phyloP scores from a whole-genome alignment of 148 eudicot species.

The Chenopodium berlandieri region DNA sequence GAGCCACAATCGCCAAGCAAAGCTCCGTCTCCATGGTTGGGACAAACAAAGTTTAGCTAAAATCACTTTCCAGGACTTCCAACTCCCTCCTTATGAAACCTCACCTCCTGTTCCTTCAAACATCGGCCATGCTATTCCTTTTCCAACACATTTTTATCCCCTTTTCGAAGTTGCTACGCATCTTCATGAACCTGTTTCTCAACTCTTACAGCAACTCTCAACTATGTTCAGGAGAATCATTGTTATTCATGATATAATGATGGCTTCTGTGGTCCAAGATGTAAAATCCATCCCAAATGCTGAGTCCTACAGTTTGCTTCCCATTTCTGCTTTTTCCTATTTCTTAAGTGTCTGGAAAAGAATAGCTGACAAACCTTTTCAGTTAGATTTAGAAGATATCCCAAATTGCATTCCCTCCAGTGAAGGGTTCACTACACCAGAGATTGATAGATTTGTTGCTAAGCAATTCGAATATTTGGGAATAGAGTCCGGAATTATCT shows the following conservation, averaged over 20 bases:
- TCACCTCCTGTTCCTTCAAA: slow-evolving; percentile 13
- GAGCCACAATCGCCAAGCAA: slow-evolving; percentile 30
- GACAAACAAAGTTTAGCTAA: neutral
- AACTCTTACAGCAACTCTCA: slow-evolving; percentile 24
- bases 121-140: slow-evolving; percentile 1
- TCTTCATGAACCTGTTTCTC: slow-evolving; percentile 25
- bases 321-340: slow-evolving; percentile 19
- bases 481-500: slow-evolving; percentile 31
- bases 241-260: slow-evolving; percentile 23
- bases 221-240: slow-evolving; percentile 10
- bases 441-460: slow-evolving; percentile 11
- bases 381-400: slow-evolving; percentile 15
- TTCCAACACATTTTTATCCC: slow-evolving; percentile 23
- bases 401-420: slow-evolving; percentile 21
- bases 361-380: slow-evolving; percentile 27
- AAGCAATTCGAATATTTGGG: slow-evolving; percentile 22
- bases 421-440: slow-evolving; percentile 31
- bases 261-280: slow-evolving; percentile 31
- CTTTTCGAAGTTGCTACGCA: slow-evolving; percentile 19
- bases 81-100: slow-evolving; percentile 17
- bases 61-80: slow-evolving; percentile 32
- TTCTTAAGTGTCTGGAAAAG: slow-evolving; percentile 14
- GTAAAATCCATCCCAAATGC: slow-evolving; percentile 26
- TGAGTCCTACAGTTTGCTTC: slow-evolving; percentile 25
- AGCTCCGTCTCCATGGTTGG: slow-evolving; percentile 24